Evolutionary conservation across 169 alveolate species (phyloP), one percentile per base, ranked within the genome.

Genomic region (Condylostoma magnum): DNA sequence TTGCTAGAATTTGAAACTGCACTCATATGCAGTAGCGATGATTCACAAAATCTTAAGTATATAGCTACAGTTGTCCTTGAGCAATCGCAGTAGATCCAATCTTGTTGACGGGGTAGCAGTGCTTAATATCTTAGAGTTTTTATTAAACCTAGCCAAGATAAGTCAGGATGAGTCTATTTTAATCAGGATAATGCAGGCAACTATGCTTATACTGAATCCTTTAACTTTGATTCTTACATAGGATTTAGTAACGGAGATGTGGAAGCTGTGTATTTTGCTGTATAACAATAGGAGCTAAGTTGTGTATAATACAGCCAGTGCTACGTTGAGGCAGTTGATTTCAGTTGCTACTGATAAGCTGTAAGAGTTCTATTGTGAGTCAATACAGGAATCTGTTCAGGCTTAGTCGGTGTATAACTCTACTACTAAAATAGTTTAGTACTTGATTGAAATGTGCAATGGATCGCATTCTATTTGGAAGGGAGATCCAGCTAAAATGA

Each of bases 131-230:
- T 31, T 60, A 8, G 56, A 60, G 58, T 37, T 60, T 3, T 41
- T 60, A 1, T 6, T 18, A 0, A n/a, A 18, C 18, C 20, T 60
- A 12, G 37, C 18, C 57, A 18, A 18, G 43, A 55, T 22, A 20
- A 18, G 37, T 1, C 8, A 33, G 8, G 71, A 60, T 18, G 71
- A 60, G 4, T 18, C 36, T 0, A 10, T 60, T n/a, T 55, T 38
- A 28, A 52, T 60, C 46, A 33, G 27, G 25, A 36, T 37, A 8
- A 15, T 60, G 15, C 71, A 60, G 27, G 43, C 71, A 10, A 33
- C 43, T n/a, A 60, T 60, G 71, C 71, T 60, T 41, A 38, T 60
- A 10, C 28, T 60, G 20, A 60, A 60, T 31, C 71, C 71, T 37
- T n/a, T 6, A 12, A 18, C n/a, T 12, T n/a, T 60, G 10, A 60